Base-by-base conservation (phyloP, 306 rosid species). In the Acacia crassicarpa region DNA sequence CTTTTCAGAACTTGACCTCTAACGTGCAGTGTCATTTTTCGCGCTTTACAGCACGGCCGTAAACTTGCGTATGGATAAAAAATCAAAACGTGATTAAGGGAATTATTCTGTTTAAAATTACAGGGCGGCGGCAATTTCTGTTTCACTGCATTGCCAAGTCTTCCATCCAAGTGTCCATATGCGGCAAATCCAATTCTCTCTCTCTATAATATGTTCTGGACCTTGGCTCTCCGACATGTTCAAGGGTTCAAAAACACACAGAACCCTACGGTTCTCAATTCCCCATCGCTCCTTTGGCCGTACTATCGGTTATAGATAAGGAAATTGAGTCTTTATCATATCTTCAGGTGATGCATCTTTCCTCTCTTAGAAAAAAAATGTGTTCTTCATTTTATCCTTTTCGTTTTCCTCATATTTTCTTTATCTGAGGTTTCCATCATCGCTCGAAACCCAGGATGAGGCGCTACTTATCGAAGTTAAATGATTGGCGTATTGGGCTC, bases 401-500 rank as follows among this genome's bases (percentile, higher is more conserved):
- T 46, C n/a, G 2, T 8, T 66, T 66, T 66, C 72, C 25, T 48
- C 20, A 48, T 62, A 12, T 27, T 13, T 27, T 70, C 6, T 70
- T n/a, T 70, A 5, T 43, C 54, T 19, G 20, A 35, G 9, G 14
- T 33, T 33, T 32, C 19, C 20, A 33, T 16, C 16, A 25, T 20
- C 45, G 25, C 80, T 49, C 59, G 61, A 59, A 48, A 14, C 56
- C 79, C 27, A 77, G 53, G 78, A 82, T 82, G 90, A 80, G 80
- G 77, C 81, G 88, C 25, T 30, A 43, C 25, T 61, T 54, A 17
- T 79, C 83, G 46, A 79, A 48, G 35, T 43, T 77, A 25, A 25
- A 83, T 74, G 25, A 46, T 25, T 80, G 82, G 72, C 83, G 83
- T 14, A 12, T 44, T 30, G 74, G 80, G 40, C 82, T 85, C 75